Evolutionary conservation across 371 early-diverging fungal species (phyloP).

Genomic region (Actinomucor elegans): DNA sequence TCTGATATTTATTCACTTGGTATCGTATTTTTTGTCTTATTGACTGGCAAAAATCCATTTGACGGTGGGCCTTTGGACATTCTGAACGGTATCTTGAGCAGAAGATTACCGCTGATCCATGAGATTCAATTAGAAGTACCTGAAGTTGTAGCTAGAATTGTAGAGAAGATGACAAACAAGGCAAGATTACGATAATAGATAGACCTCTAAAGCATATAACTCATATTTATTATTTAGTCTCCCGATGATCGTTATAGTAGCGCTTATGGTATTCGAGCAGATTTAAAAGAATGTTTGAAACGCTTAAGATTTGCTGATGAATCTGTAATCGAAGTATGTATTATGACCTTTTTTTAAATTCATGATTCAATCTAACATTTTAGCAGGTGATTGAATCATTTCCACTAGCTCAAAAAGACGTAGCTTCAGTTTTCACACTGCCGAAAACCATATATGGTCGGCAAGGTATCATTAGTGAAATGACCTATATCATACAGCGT

Average conservation of each 20-base stretch:
- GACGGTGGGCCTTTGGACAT: conserved; percentile 57
- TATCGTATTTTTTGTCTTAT: conserved; percentile 49
- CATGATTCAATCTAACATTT: too few relatives aligned
- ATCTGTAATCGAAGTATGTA: conserved; percentile 27
- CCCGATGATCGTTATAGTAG: conserved; percentile 59
- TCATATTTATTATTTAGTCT: conserved; percentile 29
- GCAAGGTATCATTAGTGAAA: conserved; percentile 33
- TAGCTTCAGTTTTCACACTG: conserved; percentile 46
- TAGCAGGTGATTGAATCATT: conserved; percentile 31
- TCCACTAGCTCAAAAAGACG: conserved; percentile 40
- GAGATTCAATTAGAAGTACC: conserved; percentile 54
- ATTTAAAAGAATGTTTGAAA: conserved; percentile 51
- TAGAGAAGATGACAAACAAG: conserved; percentile 61
- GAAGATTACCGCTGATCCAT: conserved; percentile 42
- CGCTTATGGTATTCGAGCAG: conserved; percentile 54
- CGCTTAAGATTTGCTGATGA: conserved; percentile 27
- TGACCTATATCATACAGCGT: conserved; percentile 37
- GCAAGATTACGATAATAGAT: too few relatives aligned
- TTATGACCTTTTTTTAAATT: neutral
- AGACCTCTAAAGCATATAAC: too few relatives aligned
- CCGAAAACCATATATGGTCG: conserved; percentile 47
- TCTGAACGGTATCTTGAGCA: conserved; percentile 51
- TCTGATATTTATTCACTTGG: conserved; percentile 60
- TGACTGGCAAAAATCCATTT: conserved; percentile 54
- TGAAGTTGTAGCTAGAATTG: conserved; percentile 41